These are phyloP conservation scores for Pulveroboletus sp. DNA, from an alignment of 1,284 basidiomycete species.

Conservation along the genomic window DNA sequence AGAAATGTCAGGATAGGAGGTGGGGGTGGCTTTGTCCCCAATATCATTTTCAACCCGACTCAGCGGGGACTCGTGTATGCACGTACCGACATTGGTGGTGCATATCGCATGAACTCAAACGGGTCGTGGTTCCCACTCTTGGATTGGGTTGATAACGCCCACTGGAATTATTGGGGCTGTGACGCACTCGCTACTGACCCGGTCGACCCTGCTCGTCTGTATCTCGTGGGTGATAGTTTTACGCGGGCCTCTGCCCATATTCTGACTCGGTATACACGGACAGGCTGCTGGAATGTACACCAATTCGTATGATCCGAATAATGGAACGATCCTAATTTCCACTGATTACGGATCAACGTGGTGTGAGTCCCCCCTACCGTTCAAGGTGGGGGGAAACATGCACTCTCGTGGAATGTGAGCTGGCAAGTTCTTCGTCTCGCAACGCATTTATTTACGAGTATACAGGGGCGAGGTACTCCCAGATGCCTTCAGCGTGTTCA, in stretches of 20 bases:
- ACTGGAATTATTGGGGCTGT: slow-evolving; percentile 66
- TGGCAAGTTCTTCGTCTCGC: neutral
- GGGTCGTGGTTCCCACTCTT: slow-evolving; percentile 62
- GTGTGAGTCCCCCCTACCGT: slow-evolving; percentile 51
- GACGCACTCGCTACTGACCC: slow-evolving; percentile 67
- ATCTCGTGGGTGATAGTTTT: slow-evolving; percentile 40
- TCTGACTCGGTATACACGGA: neutral
- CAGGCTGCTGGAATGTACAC: slow-evolving; percentile 68
- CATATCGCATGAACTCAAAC: slow-evolving; percentile 61
- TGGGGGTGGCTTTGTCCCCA: slow-evolving; percentile 34
- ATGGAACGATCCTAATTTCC: slow-evolving; percentile 65
- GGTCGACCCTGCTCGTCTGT: slow-evolving; percentile 54
- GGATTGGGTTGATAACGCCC: slow-evolving; percentile 56
- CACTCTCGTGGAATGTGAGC: slow-evolving; percentile 56
- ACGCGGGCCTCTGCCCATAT: neutral
- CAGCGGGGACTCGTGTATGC: slow-evolving; percentile 61
- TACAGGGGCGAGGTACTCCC: slow-evolving; percentile 15
- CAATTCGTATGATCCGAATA: slow-evolving; percentile 65
- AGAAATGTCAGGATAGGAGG: slow-evolving; percentile 16
- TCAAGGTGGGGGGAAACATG: slow-evolving; percentile 72
- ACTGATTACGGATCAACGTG: slow-evolving; percentile 58
- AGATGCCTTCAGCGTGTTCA: neutral
- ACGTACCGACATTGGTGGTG: slow-evolving; percentile 68
- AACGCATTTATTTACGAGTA: neutral
- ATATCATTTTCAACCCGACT: slow-evolving; percentile 62